Conservation (phyloP, 139 green algal species). For the Micromonas commoda region DNA sequence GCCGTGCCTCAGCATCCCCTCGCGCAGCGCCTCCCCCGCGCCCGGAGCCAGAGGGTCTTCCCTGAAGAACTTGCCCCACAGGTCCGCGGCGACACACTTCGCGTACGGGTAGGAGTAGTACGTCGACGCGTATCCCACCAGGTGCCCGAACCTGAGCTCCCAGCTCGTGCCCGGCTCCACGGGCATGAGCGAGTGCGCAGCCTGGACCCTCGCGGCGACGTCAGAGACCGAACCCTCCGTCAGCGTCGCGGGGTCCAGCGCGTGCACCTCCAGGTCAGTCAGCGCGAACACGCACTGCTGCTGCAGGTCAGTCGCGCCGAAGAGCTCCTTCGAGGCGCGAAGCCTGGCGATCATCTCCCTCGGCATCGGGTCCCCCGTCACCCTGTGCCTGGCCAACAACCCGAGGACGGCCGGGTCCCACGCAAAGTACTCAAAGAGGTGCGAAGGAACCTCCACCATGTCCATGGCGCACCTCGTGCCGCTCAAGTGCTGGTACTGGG, state of each 20-base stretch:
- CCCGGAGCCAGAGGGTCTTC: conserved; percentile 29
- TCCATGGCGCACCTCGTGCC: conserved; percentile 75
- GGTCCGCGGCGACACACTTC: conserved; percentile 49
- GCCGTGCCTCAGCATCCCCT: conserved; percentile 1
- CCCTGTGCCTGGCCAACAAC: conserved; percentile 30
- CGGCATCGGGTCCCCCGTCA: conserved; percentile 29
- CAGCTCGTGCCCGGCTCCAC: conserved; percentile 38
- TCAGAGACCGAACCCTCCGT: not conserved
- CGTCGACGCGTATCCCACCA: conserved; percentile 66
- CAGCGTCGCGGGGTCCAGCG: not conserved
- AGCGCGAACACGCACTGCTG: conserved; percentile 52
- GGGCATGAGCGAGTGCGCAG: conserved; percentile 31
- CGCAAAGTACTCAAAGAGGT: conserved; percentile 75
- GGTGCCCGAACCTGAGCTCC: conserved; percentile 59
- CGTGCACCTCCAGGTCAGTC: conserved; percentile 43
- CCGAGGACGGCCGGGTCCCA: conserved; percentile 44
- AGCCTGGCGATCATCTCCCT: conserved; percentile 29
- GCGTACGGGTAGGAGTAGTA: conserved; percentile 83
- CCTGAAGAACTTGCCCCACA: conserved; percentile 56
- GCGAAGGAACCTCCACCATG: conserved; percentile 78
- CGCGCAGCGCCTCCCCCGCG: not conserved
- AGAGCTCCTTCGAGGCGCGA: conserved; percentile 31
- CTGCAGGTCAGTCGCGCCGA: conserved; percentile 59
- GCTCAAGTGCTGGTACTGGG: conserved; percentile 74
- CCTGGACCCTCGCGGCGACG: conserved; percentile 29